A percentile compares a stretch with the other conserved stretches of the same genome.
These are phyloP conservation scores for Medicago lupulina DNA, from an alignment of 306 rosid genomes.

Conservation along the genomic window DNA sequence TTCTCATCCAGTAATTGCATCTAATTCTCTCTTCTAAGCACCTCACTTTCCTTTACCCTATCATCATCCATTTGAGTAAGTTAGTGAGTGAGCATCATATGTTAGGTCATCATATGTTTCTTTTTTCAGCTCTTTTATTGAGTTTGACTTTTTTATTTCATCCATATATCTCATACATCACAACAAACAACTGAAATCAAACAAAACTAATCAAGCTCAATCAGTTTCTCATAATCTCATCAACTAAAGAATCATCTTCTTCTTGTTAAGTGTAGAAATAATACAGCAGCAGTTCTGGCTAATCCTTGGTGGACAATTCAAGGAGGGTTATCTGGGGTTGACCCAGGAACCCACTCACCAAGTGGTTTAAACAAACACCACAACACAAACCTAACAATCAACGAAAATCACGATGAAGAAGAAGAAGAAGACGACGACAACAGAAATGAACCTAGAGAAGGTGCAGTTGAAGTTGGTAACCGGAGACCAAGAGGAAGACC, in stretches of 20 bases:
- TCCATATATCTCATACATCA: not conserved
- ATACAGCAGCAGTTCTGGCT: conserved; percentile 62
- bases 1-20: conserved; percentile 51
- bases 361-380: conserved; percentile 50
- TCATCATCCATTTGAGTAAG: conserved; percentile 10
- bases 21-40: conserved; percentile 50
- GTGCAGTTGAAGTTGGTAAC: conserved; percentile 76
- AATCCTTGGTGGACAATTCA: conserved; percentile 95
- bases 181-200: conserved; percentile 1
- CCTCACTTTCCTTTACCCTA: conserved; percentile 12
- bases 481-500: conserved; percentile 93
- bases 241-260: conserved; percentile 6
- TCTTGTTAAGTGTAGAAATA: not conserved
- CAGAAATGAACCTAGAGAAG: conserved; percentile 79
- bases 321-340: conserved; percentile 81
- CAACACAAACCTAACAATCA: conserved; percentile 56
- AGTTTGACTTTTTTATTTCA: conserved; percentile 46
- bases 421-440: conserved; percentile 55
- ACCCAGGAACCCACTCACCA: conserved; percentile 71
- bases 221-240: conserved; percentile 2
- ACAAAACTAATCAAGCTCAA: not conserved
- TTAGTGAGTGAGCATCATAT: conserved; percentile 31
- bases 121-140: conserved; percentile 4
- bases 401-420: conserved; percentile 58
- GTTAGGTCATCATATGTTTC: conserved; percentile 40